These are phyloP conservation scores for Pouteria campechiana DNA, from an alignment of 179 eudicot genomes.

Conservation along the genomic window DNA sequence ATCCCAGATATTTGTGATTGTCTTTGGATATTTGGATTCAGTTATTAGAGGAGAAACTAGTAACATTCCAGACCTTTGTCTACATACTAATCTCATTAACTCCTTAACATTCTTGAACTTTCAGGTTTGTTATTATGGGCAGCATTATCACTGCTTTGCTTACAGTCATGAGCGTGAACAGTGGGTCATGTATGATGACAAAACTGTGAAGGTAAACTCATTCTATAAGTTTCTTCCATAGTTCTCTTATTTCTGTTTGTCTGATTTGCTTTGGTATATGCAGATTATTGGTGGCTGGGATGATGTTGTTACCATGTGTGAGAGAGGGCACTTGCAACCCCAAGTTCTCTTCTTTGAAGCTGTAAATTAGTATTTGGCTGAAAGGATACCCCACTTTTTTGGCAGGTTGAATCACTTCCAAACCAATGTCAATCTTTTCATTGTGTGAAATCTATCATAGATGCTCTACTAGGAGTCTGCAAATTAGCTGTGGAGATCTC, in stretches of 20 bases:
- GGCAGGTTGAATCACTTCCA: too few species aligned
- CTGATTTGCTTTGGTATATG: neutral
- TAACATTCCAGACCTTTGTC: too few species aligned
- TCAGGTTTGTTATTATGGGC: conserved; percentile 96
- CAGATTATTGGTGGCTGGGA: conserved; percentile 89
- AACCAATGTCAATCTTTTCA: too few species aligned
- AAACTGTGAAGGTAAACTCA: conserved; percentile 76
- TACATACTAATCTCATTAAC: neutral
- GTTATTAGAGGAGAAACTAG: too few species aligned
- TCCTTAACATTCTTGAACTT: neutral
- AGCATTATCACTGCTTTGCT: conserved; percentile 97
- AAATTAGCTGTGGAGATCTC: too few species aligned
- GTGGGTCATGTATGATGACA: conserved; percentile 98
- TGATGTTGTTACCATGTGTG: conserved; percentile 64
- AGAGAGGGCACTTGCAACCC: conserved; percentile 85
- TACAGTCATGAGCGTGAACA: conserved; percentile 55
- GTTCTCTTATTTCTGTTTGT: neutral
- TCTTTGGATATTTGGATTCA: too few species aligned
- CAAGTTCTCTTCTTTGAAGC: conserved; percentile 91
- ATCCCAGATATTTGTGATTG: too few species aligned
- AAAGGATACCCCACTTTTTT: too few species aligned
- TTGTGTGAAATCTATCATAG: too few species aligned
- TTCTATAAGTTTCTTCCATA: neutral
- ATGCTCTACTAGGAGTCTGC: too few species aligned
- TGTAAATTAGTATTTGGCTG: conserved; percentile 35